Base-by-base conservation (phyloP, 495 filamentous ascomycete genomes). In the Elaphomyces granulatus region DNA sequence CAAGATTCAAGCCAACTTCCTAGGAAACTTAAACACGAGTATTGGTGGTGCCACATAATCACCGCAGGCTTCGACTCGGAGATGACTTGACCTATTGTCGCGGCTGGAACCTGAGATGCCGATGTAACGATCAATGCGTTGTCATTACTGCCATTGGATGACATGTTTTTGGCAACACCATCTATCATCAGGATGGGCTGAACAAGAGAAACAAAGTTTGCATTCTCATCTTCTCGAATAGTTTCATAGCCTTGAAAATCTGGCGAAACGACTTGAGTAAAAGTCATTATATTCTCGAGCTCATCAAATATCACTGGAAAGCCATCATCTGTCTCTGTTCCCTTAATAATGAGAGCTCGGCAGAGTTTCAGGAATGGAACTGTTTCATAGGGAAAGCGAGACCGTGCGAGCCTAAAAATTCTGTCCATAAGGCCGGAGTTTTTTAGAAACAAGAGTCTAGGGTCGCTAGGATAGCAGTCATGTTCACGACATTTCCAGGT, bases 331-430 rank as follows among this genome's bases (percentile, higher is more conserved):
- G 74, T 67, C 12, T 63, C 45, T 3, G 56, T 39, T 32, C 63
- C 51, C 30, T 49, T 55, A 41, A 49, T 58, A 14, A 61, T 45
- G 9, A 83, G 43, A 15, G 74, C 72, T 35, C 71, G 70, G 38
- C 69, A 74, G 31, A 86, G 53, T 38, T 71, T 71, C 38, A 94
- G 46, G 45, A 95, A 83, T 3, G 90, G 85, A n/a, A 75, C 51
- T 16, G 78, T 75, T 58, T 98, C 90, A 55, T 81, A 85, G 1
- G 90, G 90, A 56, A 85, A 96, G 33, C 88, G 77, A 38, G 69
- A 70, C 15, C 74, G 69, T 2, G 90, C 74, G 42, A 71, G 61
- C 15, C 61, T 55, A 26, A 86, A 69, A 38, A 83, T 67, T 17
- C 52, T 56, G 15, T 62, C 58, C 49, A 77, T 66, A 8, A 86